These are phyloP conservation scores for Ballota nigra DNA, from an alignment of 257 asterid species.

Conservation along the genomic window DNA sequence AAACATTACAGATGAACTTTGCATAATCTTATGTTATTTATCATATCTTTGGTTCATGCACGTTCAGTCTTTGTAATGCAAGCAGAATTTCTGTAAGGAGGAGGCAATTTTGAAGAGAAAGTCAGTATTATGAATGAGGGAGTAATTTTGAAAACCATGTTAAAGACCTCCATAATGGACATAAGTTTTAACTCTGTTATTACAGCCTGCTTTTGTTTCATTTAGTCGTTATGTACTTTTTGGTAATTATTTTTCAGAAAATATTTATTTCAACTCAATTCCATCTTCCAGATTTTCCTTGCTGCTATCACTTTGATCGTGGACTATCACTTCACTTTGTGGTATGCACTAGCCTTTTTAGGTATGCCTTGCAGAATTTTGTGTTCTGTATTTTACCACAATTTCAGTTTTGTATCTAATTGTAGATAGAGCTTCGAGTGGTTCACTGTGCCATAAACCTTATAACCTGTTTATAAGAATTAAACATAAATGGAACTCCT, in stretches of 20 bases:
- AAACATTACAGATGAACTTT: constrained; percentile 7
- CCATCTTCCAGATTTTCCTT: constrained; percentile 66
- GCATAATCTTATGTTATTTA: neutral
- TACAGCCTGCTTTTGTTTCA: constrained; percentile 17
- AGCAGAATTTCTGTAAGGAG: neutral
- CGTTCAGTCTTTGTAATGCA: constrained; percentile 1
- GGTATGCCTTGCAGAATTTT: constrained; percentile 51
- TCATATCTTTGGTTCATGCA: neutral
- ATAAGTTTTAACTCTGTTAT: constrained; percentile 6
- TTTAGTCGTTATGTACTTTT: neutral
- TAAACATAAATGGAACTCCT: neutral
- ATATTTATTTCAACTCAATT: constrained; percentile 22
- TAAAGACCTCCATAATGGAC: neutral
- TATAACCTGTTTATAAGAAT: neutral
- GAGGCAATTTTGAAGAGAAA: neutral
- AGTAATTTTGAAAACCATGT: neutral
- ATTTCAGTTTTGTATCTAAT: constrained; percentile 5
- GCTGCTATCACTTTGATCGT: constrained; percentile 68
- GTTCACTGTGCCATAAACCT: neutral
- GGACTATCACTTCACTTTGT: constrained; percentile 91
- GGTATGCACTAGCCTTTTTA: constrained; percentile 70
- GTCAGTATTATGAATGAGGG: neutral
- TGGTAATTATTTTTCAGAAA: neutral
- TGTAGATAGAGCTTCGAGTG: constrained; percentile 3
- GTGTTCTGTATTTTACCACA: neutral